Conservation (phyloP, 2,329 filamentous ascomycete genomes). For the Kalmusia sp. region DNA sequence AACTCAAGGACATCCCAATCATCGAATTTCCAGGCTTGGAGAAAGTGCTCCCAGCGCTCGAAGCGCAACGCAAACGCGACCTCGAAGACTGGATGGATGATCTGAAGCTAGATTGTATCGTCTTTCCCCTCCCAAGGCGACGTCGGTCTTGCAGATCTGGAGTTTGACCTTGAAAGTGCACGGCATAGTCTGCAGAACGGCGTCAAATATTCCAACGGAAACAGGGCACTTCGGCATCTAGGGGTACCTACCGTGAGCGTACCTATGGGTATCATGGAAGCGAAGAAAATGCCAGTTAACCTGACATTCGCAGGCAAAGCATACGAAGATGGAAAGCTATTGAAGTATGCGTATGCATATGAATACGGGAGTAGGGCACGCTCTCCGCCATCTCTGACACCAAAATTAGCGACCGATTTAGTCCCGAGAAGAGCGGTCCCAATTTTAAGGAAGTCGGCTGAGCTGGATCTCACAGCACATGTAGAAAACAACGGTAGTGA, state of each 20-base stretch:
- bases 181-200: slow-evolving; percentile 57
- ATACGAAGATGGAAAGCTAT: slow-evolving; percentile 52
- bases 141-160: slow-evolving; percentile 57
- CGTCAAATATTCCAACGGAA: slow-evolving; percentile 62
- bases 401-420: slow-evolving; percentile 19
- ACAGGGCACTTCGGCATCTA: slow-evolving; percentile 60
- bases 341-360: slow-evolving; percentile 30
- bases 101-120: slow-evolving; percentile 53
- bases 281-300: slow-evolving; percentile 59
- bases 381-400: slow-evolving; percentile 18
- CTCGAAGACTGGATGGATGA: slow-evolving; percentile 60
- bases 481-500: not conserved
- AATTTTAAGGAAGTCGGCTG: not conserved
- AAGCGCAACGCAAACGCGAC: slow-evolving; percentile 57
- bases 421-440: not conserved
- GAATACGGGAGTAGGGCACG: slow-evolving; percentile 24
- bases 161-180: slow-evolving; percentile 42
- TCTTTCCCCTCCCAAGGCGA: slow-evolving; percentile 61
- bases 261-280: slow-evolving; percentile 59
- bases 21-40: slow-evolving; percentile 47
- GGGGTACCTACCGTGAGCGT: slow-evolving; percentile 63
- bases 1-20: slow-evolving; percentile 43
- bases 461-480: not conserved
- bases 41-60: slow-evolving; percentile 54
- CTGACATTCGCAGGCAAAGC: slow-evolving; percentile 60